Evolutionary conservation across 2,329 filamentous ascomycete species (phyloP), one percentile per base, ranked within the genome.

Genomic region (Berkeleyomyces rouxiae): DNA sequence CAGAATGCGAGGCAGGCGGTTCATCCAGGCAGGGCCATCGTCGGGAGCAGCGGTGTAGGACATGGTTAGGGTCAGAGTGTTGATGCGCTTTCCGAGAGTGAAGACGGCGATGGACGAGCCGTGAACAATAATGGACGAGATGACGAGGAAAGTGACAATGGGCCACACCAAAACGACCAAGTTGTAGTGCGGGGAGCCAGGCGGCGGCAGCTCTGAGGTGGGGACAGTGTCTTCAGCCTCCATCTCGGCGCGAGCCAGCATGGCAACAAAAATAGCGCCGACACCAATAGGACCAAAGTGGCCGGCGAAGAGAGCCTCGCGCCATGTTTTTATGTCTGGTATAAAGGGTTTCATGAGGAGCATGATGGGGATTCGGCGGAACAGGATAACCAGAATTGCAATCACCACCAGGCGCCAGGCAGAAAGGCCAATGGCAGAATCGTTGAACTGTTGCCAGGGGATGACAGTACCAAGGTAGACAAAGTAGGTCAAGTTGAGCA

Each of bases 71-170:
- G 89, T 91, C 67, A 99, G 76, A 0, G 93, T 97, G 75, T 97
- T 97, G 81, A 99, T 99, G 65, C 88, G 91, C 74, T 97, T 99
- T 69, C 93, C 93, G 1, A 99, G 82, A 0, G 93, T 97, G 69
- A 99, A 99, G 7, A 99, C 93, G 4, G 93, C 93, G 68, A 99
- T 87, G 0, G 93, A 97, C n/a, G 93, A 97, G 31, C 93, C 93
- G 70, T 99, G 93, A 1, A 99, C 89, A 44, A 97, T 75, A 69
- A 99, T 99, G 10, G 93, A 99, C 3, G 88, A 81, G 61, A 99
- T 88, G 65, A 99, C 92, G 69, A 99, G 77, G 73, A 99, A 99
- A 0, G 89, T 90, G 0, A 88, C 89, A 64, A 99, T 91, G 0
- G 93, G 93, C 93, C 93, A 99, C 58, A 99, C 95, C 37, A 96